These are phyloP conservation scores for Botryotinia narcissicola DNA, from an alignment of 2,329 filamentous ascomycete species.

Conservation along the genomic window DNA sequence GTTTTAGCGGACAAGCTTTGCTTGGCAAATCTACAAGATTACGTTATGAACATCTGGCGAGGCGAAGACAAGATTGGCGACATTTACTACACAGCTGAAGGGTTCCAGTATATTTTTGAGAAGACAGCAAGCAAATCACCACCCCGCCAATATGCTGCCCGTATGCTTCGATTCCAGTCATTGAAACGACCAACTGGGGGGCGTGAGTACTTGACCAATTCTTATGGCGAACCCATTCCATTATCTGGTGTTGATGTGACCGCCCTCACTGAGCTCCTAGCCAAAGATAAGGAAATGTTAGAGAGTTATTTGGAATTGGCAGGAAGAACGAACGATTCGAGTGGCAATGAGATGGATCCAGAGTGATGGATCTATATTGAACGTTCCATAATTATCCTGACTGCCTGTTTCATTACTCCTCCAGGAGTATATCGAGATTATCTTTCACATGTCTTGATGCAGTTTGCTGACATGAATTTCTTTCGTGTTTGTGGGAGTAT, in stretches of 20 bases:
- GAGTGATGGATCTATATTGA: background rate
- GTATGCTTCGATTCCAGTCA: background rate
- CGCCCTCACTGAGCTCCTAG: background rate
- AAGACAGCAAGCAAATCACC: background rate
- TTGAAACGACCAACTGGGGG: background rate
- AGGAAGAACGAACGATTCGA: background rate
- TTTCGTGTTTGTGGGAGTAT: background rate
- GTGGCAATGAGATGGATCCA: background rate
- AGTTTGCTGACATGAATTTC: background rate
- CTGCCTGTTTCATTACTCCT: background rate
- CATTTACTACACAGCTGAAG: background rate
- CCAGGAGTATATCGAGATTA: fast-evolving
- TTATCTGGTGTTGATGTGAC: background rate
- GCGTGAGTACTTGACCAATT: background rate
- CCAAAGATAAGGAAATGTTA: background rate
- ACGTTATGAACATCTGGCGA: slow-evolving; percentile 11
- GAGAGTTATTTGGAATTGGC: background rate
- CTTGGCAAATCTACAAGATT: background rate
- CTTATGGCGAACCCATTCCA: background rate
- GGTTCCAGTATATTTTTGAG: background rate
- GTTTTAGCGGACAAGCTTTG: slow-evolving; percentile 12
- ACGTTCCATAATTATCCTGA: background rate
- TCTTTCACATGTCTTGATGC: background rate
- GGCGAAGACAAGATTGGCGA: background rate
- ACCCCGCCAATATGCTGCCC: background rate